Conservation (phyloP, 2,329 filamentous ascomycete species). For the Xylaria polymorpha region DNA sequence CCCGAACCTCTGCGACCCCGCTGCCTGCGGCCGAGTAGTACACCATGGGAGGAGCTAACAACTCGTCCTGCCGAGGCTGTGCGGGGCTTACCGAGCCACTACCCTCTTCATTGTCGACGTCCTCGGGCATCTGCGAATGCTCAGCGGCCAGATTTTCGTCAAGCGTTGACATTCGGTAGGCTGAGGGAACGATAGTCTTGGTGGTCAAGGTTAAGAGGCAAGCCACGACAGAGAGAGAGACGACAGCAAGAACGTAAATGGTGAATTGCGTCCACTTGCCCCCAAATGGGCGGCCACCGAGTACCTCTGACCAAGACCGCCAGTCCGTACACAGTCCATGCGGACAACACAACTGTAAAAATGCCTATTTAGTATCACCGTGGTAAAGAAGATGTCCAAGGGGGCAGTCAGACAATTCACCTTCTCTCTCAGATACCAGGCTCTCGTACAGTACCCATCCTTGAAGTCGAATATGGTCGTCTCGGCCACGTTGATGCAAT, state of each 20-base stretch:
- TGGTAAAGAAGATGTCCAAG: background rate
- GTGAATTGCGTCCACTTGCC: slow-evolving; percentile 77
- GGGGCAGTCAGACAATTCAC: slow-evolving; percentile 50
- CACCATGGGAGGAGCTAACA: slow-evolving; percentile 75
- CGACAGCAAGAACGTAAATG: slow-evolving; percentile 78
- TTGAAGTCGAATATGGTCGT: slow-evolving; percentile 89
- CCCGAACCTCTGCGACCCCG: slow-evolving; percentile 95
- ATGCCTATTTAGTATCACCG: slow-evolving; percentile 37
- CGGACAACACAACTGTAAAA: slow-evolving; percentile 64
- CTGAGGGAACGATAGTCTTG: slow-evolving; percentile 93
- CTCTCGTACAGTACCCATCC: slow-evolving; percentile 80
- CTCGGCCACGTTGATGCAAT: slow-evolving; percentile 89
- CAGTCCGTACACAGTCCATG: slow-evolving; percentile 67
- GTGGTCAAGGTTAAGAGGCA: slow-evolving; percentile 87
- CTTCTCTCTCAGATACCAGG: slow-evolving; percentile 81
- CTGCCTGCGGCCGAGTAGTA: slow-evolving; percentile 97
- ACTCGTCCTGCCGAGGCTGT: slow-evolving; percentile 38
- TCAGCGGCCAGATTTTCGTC: slow-evolving; percentile 91
- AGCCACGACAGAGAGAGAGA: slow-evolving; percentile 75
- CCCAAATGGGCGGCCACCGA: slow-evolving; percentile 59
- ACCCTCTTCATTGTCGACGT: slow-evolving; percentile 56
- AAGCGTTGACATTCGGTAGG: slow-evolving; percentile 85
- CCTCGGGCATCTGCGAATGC: slow-evolving; percentile 53
- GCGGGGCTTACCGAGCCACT: slow-evolving; percentile 59
- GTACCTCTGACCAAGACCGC: slow-evolving; percentile 65